Evolutionary conservation across 768 basidiomycete genomes (phyloP), one percentile per base, ranked within the genome.

Genomic region (Kwoniella heveanensis): DNA sequence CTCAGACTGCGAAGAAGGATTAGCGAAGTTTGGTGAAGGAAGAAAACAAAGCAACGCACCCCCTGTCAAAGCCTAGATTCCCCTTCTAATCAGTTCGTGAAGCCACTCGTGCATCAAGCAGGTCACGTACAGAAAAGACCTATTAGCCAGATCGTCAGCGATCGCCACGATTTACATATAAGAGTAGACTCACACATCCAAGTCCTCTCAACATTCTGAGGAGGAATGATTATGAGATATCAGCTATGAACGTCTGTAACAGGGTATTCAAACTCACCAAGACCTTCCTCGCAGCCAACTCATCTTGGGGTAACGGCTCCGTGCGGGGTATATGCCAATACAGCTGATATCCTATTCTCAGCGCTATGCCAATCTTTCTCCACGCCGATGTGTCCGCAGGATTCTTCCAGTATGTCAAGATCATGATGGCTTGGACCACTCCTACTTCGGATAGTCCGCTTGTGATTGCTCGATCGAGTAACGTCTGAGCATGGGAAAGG

Each of bases 391-490:
- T 89, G 70, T 95, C 92, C 66, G 90, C 87, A 44, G 91, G 89
- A 70, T 91, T 90, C 76, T 85, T 88, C 90, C 91, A 94, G 79
- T 93, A 94, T 39, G 88, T 90, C 64, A 94, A 83, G 71, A 90
- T 91, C 21, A 89, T 88, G 77, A 92, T 90, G 26, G 91, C 90
- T 80, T 95, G 92, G 3, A 90, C 89, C 22, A 92, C 87, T 79
- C 92, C 92, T 56, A 94, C 87, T 65, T 87, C 84, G 77, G 90
- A 88, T 85, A 85, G 88, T n/a, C 84, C 85, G 66, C 89, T 87
- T 30, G 86, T 84, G 71, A 93, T 91, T 9, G 91, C 90, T 62
- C 86, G 85, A 26, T 89, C 83, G n/a, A 88, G 87, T 67, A 88
- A 85, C 24, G 88, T 86, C 58, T 90, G 83, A 13, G 90, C 88